These are phyloP conservation scores for Plectosphaerella cucumerina DNA, from an alignment of 2,329 filamentous ascomycete species.

Conservation along the genomic window DNA sequence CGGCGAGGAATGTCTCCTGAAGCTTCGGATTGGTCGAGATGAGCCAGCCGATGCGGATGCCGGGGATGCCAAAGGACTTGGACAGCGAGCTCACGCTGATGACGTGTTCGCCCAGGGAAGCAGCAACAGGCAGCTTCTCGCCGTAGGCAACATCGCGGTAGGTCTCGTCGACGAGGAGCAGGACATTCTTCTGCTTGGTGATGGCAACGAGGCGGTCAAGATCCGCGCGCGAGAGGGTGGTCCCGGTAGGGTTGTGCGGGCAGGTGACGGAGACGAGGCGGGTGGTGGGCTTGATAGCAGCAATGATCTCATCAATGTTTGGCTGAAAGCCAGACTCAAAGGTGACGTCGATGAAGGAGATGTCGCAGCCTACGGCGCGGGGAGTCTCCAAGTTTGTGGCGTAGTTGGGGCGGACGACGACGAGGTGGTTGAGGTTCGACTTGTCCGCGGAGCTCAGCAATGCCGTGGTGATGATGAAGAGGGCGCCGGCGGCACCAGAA, in stretches of 20 bases:
- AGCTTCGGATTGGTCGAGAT: conserved; percentile 10
- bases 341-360: conserved; percentile 15
- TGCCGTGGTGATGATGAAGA: conserved; percentile 16
- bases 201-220: conserved; percentile 8
- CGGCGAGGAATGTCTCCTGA: conserved; percentile 15
- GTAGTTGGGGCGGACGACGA: conserved; percentile 19
- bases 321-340: conserved; percentile 14
- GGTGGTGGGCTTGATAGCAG: conserved; percentile 13
- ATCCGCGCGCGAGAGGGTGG: conserved; percentile 4
- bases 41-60: conserved; percentile 17
- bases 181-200: conserved; percentile 7
- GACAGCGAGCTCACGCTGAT: conserved; percentile 17
- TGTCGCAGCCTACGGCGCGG: conserved; percentile 16
- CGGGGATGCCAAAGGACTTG: conserved; percentile 16
- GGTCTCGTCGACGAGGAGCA: conserved; percentile 18
- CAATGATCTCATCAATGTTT: conserved; percentile 8
- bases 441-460: conserved; percentile 6
- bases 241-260: conserved; percentile 18
- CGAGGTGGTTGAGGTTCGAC: conserved; percentile 8
- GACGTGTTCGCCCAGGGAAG: conserved; percentile 13
- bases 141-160: conserved; percentile 14
- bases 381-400: conserved; percentile 18
- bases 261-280: conserved; percentile 15
- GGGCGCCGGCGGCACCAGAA: conserved; percentile 13
- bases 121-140: conserved; percentile 9